A percentile compares a stretch with the other conserved stretches of the same genome.
Conservation (phyloP, 2,329 filamentous ascomycete species). For the Raffaelea albimanens region DNA sequence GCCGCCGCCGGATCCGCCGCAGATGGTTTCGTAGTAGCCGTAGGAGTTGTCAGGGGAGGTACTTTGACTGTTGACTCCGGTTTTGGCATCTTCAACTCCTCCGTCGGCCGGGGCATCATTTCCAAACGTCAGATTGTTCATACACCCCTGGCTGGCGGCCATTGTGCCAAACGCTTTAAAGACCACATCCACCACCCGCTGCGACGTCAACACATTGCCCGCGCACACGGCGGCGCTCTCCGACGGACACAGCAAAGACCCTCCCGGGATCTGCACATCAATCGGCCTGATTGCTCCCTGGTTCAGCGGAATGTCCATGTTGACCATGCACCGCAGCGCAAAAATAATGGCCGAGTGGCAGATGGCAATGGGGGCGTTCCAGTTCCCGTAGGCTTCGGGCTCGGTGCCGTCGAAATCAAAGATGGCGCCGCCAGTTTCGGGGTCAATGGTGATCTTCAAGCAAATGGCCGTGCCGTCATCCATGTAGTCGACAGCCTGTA, state of each 20-base stretch:
- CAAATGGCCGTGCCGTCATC: conserved; percentile 74
- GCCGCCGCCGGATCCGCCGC: conserved; percentile 24
- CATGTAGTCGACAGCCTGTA: conserved; percentile 72
- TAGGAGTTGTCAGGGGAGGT: conserved; percentile 15
- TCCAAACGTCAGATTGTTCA: conserved; percentile 25
- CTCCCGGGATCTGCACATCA: conserved; percentile 21
- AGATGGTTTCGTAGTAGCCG: conserved; percentile 24
- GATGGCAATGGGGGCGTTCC: conserved; percentile 11
- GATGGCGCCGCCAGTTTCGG: conserved; percentile 59
- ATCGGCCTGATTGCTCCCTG: conserved; percentile 27
- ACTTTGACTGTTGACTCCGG: no score
- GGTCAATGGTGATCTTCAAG: conserved; percentile 64
- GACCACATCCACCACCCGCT: conserved; percentile 24
- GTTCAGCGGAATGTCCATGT: conserved; percentile 28
- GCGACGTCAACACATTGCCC: conserved; percentile 31
- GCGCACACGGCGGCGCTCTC: conserved; percentile 17
- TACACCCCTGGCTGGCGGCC: conserved; percentile 21
- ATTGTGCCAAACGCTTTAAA: conserved; percentile 19
- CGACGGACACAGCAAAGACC: conserved; percentile 23
- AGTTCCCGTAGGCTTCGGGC: conserved; percentile 8
- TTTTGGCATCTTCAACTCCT: no score
- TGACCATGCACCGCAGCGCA: conserved; percentile 24
- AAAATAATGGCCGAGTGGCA: conserved; percentile 26
- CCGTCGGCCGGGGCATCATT: conserved; percentile 7
- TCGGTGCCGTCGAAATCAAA: conserved; percentile 66